These are phyloP conservation scores for Sanguinoderma infundibulare DNA, from an alignment of 1,284 basidiomycete species.

Conservation along the genomic window DNA sequence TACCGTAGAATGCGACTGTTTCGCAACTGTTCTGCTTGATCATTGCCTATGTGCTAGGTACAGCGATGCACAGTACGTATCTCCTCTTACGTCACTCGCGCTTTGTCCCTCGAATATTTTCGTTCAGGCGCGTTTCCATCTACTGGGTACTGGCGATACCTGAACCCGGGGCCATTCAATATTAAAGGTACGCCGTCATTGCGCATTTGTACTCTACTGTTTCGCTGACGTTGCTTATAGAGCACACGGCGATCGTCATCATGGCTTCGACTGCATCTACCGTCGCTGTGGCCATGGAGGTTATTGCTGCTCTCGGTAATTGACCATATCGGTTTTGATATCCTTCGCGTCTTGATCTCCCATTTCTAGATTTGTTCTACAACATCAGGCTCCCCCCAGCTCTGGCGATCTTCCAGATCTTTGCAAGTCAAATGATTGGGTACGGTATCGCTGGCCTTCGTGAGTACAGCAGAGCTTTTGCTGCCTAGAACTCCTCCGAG, in stretches of 20 bases:
- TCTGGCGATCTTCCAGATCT: conserved; percentile 60
- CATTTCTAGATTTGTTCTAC: conserved; percentile 57
- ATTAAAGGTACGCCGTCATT: conserved; percentile 43
- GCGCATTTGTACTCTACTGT: too few relatives aligned
- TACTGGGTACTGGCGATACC: conserved; percentile 56
- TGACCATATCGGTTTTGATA: conserved; percentile 19
- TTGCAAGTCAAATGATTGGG: conserved; percentile 65
- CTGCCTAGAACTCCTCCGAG: not conserved
- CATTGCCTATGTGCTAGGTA: conserved; percentile 65
- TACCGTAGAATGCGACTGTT: conserved; percentile 55
- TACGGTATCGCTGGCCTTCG: conserved; percentile 66
- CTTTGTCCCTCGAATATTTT: conserved; percentile 36
- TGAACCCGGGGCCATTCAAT: conserved; percentile 68
- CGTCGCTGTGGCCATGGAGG: conserved; percentile 67
- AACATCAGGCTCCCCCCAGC: conserved; percentile 56
- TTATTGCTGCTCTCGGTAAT: conserved; percentile 65
- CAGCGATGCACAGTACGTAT: conserved; percentile 48
- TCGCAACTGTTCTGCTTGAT: conserved; percentile 60
- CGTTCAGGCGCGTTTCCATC: conserved; percentile 29
- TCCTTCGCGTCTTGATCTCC: not conserved
- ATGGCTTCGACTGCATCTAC: conserved; percentile 70
- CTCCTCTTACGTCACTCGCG: not conserved
- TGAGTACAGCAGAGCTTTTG: conserved; percentile 22
- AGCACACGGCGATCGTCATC: conserved; percentile 69
- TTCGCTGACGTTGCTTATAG: conserved; percentile 31